A percentile compares a stretch with the other conserved stretches of the same genome.
Evolutionary conservation across 495 filamentous ascomycete species (phyloP).

Genomic region (Penicillium malachiteum): DNA sequence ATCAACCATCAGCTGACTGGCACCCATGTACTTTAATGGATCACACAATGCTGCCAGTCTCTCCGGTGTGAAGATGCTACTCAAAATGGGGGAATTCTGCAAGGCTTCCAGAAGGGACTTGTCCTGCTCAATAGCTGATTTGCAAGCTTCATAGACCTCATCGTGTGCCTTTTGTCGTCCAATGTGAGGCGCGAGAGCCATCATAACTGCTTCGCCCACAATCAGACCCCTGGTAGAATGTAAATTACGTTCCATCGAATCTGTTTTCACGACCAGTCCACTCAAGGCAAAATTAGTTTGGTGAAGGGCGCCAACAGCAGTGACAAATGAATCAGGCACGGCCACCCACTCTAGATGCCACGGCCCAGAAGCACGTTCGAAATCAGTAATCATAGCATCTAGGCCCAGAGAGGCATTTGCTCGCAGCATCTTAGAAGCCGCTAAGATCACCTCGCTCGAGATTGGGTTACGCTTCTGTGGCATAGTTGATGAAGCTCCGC

Average conservation of each 20-base stretch:
- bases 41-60: slow-evolving; percentile 38
- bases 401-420: slow-evolving; percentile 40
- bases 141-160: slow-evolving; percentile 48
- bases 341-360: slow-evolving; percentile 53
- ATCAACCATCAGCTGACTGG: slow-evolving; percentile 43
- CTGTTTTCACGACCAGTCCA: neutral
- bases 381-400: slow-evolving; percentile 49
- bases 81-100: slow-evolving; percentile 21
- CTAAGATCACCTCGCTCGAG: slow-evolving; percentile 47
- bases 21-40: slow-evolving; percentile 44
- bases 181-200: slow-evolving; percentile 43
- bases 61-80: slow-evolving; percentile 21
- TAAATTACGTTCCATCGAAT: slow-evolving; percentile 43
- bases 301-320: slow-evolving; percentile 40
- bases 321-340: slow-evolving; percentile 45
- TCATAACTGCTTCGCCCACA: slow-evolving; percentile 53
- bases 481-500: slow-evolving; percentile 51
- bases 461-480: slow-evolving; percentile 54
- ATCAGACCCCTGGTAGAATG: slow-evolving; percentile 42
- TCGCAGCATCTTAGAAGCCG: slow-evolving; percentile 45
- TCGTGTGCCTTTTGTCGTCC: slow-evolving; percentile 48
- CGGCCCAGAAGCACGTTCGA: slow-evolving; percentile 47
- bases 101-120: slow-evolving; percentile 35
- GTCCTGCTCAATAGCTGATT: slow-evolving; percentile 39
- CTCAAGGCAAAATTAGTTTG: slow-evolving; percentile 32